Conservation (phyloP, 2,329 filamentous ascomycete species). For the Diplocarpon mali region DNA sequence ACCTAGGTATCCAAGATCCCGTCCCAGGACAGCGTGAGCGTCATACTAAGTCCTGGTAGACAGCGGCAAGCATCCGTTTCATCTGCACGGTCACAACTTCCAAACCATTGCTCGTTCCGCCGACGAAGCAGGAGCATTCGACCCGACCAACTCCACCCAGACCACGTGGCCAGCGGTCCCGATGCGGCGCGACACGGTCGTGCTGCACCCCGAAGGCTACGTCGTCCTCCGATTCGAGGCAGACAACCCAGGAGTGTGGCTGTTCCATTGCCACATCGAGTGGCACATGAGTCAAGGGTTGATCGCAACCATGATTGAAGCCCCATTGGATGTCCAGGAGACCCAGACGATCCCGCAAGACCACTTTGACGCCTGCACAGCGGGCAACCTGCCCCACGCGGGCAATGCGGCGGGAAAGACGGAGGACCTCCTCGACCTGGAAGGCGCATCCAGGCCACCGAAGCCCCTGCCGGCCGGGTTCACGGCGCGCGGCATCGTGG, state of each 20-base stretch:
- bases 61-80: conserved; percentile 57
- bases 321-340: conserved; percentile 25
- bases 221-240: conserved; percentile 57
- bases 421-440: conserved; percentile 48
- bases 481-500: conserved; percentile 24
- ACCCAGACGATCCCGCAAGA: conserved; percentile 45
- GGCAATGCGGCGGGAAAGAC: conserved; percentile 73
- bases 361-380: conserved; percentile 47
- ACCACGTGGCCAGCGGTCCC: conserved; percentile 42
- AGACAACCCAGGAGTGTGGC: conserved; percentile 59
- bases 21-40: background rate
- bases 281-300: conserved; percentile 65
- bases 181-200: conserved; percentile 57
- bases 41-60: conserved; percentile 32
- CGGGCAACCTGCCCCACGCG: conserved; percentile 35
- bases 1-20: conserved; percentile 32
- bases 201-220: conserved; percentile 53
- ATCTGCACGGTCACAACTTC: conserved; percentile 68
- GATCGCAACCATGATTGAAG: conserved; percentile 42
- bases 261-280: conserved; percentile 74
- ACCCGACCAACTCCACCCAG: conserved; percentile 33
- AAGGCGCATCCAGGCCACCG: conserved; percentile 32
- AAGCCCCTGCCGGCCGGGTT: conserved; percentile 23
- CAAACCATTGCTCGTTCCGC: conserved; percentile 51
- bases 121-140: conserved; percentile 46